Evolutionary conservation across 2,329 filamentous ascomycete genomes (phyloP), one percentile per base, ranked within the genome.

Genomic region (Xylariaceae sp.): DNA sequence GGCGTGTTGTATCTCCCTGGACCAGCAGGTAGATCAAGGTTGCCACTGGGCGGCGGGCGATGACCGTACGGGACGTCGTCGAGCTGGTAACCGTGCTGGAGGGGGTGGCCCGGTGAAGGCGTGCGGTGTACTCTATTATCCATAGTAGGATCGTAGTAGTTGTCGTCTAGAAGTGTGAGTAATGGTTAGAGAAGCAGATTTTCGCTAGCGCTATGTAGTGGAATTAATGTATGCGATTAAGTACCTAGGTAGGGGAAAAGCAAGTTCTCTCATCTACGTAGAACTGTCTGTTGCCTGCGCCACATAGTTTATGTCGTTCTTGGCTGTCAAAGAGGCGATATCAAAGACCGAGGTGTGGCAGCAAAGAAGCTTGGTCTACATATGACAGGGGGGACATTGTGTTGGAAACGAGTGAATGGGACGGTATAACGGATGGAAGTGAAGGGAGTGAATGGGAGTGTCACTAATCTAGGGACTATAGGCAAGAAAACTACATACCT

Each of bases 41-140:
- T 86, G 43, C 59, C 65, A 19, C 51, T 50, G 37, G 56, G 37
- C 16, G 65, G 50, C 59, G 79, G 71, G 57, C 77, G 80, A 32
- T 74, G 74, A 50, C 77, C 80, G 70, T 91, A 93, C 7, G 87
- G 86, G 63, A 87, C 84, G 72, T 96, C 90, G 44, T 95, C 88
- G 45, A 96, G 82, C 71, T 96, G 90, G 73, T 96, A 96, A 63
- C 87, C 85, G 65, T 88, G 84, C 56, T 85, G 84, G 16, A 89
- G 76, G 23, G 89, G 89, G 63, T 90, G 88, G 47, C 86, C 88
- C 32, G 91, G 90, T 45, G 91, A 95, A 50, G 90, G 90, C 54
- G 89, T 85, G 64, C 88, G 85, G 73, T 82, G 80, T 64, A 79
- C 81, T 56, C 75, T 61, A 48, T 67, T 78, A 68, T 85, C 81